These are phyloP conservation scores for Pseudonitzschia delicatissima DNA, from an alignment of 108 stramenopile species.

Conservation along the genomic window DNA sequence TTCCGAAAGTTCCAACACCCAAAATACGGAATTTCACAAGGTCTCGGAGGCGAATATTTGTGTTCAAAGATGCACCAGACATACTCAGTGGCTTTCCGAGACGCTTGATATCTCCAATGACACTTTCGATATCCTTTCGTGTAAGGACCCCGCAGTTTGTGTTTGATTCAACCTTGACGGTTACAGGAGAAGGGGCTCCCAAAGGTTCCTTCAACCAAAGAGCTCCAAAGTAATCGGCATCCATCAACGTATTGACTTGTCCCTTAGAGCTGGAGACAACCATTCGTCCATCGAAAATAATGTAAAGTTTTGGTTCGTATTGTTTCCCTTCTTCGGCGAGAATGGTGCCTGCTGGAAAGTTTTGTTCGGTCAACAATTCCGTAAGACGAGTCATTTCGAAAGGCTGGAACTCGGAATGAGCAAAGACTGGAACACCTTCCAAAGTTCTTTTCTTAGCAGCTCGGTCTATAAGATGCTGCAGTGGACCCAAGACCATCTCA, in stretches of 20 bases:
- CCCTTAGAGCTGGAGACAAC: slow-evolving; percentile 67
- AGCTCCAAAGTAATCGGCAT: slow-evolving; percentile 84
- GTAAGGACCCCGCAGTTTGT: slow-evolving; percentile 73
- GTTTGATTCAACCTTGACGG: slow-evolving; percentile 67
- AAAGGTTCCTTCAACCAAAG: slow-evolving; percentile 58
- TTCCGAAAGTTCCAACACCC: slow-evolving; percentile 98
- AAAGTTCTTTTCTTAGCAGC: slow-evolving; percentile 82
- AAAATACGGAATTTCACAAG: slow-evolving; percentile 88
- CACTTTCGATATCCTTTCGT: slow-evolving; percentile 63
- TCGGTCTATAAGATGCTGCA: slow-evolving; percentile 76
- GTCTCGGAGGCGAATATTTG: slow-evolving; percentile 59
- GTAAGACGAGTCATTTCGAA: slow-evolving; percentile 80
- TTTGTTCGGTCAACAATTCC: slow-evolving; percentile 63
- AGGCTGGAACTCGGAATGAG: slow-evolving; percentile 79
- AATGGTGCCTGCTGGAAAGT: slow-evolving; percentile 60
- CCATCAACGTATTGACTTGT: slow-evolving; percentile 66
- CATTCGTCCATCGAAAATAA: slow-evolving; percentile 73
- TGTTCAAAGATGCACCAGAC: slow-evolving; percentile 43
- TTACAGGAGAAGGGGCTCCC: slow-evolving; percentile 51
- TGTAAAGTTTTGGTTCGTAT: slow-evolving; percentile 68
- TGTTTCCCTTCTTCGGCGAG: slow-evolving; percentile 79
- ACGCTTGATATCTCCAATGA: slow-evolving; percentile 67
- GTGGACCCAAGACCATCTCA: slow-evolving; percentile 72
- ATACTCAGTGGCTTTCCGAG: slow-evolving; percentile 59
- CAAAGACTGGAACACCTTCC: slow-evolving; percentile 84